A percentile compares a stretch with the other conserved stretches of the same genome.
Conservation (phyloP, 2,329 filamentous ascomycete genomes). For the Penicillium brevicompactum region DNA sequence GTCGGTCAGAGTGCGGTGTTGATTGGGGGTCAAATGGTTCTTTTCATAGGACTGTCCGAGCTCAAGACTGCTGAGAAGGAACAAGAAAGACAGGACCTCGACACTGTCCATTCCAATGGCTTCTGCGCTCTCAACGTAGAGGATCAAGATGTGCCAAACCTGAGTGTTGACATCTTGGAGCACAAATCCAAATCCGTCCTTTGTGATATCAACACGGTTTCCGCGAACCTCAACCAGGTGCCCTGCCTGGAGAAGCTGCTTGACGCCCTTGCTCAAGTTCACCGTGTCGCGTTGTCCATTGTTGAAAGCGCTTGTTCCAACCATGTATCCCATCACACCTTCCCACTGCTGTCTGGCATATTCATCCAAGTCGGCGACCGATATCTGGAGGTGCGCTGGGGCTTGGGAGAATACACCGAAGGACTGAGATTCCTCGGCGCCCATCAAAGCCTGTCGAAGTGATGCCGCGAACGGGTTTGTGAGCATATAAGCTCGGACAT, state of each 20-base stretch:
- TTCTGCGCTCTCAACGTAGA: slow-evolving; percentile 86
- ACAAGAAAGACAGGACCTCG: slow-evolving; percentile 93
- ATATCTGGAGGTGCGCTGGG: slow-evolving; percentile 64
- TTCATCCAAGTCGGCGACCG: slow-evolving; percentile 73
- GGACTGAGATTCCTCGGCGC: slow-evolving; percentile 79
- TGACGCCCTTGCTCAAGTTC: slow-evolving; percentile 73
- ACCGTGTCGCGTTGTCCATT: slow-evolving; percentile 49
- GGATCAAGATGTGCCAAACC: slow-evolving; percentile 91
- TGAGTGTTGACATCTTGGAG: slow-evolving; percentile 95
- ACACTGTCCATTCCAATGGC: slow-evolving; percentile 78
- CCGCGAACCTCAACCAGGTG: slow-evolving; percentile 70
- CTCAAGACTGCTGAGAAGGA: slow-evolving; percentile 90
- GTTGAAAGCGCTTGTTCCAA: slow-evolving; percentile 57
- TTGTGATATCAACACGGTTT: slow-evolving; percentile 72
- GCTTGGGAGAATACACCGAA: slow-evolving; percentile 83
- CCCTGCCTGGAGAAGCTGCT: slow-evolving; percentile 77
- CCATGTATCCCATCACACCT: slow-evolving; percentile 92
- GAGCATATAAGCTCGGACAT: slow-evolving; percentile 72
- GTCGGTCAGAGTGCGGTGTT: slow-evolving; percentile 85
- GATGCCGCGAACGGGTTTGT: slow-evolving; percentile 81
- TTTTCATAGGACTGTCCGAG: slow-evolving; percentile 91
- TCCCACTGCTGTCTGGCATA: slow-evolving; percentile 93
- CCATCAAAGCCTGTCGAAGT: slow-evolving; percentile 82
- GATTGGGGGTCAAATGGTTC: slow-evolving; percentile 75
- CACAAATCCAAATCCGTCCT: slow-evolving; percentile 91